Base-by-base conservation (phyloP, 106 monocot genomes). In the Ottelia alismoides region DNA sequence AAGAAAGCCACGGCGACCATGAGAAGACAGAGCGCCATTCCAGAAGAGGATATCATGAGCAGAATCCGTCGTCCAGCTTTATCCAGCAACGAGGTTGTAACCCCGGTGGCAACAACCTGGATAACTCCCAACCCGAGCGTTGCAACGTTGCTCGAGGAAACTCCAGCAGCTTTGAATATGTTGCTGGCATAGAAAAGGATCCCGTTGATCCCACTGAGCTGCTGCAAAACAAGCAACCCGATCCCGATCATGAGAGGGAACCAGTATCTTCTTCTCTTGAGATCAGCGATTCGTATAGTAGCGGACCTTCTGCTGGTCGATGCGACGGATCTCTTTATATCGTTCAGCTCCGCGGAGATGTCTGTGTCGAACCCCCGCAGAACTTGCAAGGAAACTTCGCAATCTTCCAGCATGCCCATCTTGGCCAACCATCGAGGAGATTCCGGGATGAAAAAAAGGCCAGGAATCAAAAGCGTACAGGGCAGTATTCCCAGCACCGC, bases 351-450 rank as follows among this genome's bases (percentile, higher is more conserved):
- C 25, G 35, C 58, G 31, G 76, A 64, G 51, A 88, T 83, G 56
- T 88, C 88, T 31, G 82, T 79, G 20, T 88, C 82, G 57, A 82
- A 88, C 31, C 88, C 88, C 69, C 88, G 75, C 48, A 88, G 58
- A 49, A 88, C 88, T 82, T 88, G 88, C 53, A 88, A 54, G 1
- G 88, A 88, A 62, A 63, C 53, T 69, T 88, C 88, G 75, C 68
- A 78, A 57, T 88, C 88, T 25, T 88, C 88, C 63, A 70, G 72
- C 82, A 76, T 73, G 28, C 88, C 82, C 80, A 89, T 84, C 71
- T 89, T 89, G 65, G 88, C 83, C 88, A 88, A 68, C 88, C 88
- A 91, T 53, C 90, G 70, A 24, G 90, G 90, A 31, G 90, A 91
- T 66, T 91, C 90, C 1, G 84, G 90, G 52, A 91, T 85, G 50